Conservation (phyloP, 257 asterid genomes). For the Gynochthodes officinalis region DNA sequence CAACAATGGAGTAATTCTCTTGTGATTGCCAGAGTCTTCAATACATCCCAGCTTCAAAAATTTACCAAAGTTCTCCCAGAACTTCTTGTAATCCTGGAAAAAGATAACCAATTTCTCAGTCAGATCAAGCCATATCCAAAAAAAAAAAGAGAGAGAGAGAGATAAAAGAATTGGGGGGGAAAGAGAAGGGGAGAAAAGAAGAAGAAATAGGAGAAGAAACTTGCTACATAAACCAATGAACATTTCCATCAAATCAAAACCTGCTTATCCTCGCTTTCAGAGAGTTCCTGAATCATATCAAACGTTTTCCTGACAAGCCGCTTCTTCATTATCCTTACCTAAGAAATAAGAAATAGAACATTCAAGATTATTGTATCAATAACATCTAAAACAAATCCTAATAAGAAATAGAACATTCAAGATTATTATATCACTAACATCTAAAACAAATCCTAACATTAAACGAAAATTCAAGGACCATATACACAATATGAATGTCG, state of each 20-base stretch:
- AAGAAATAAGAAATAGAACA: constrained; percentile 13
- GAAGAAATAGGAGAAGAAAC: neutral
- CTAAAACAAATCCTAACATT: neutral
- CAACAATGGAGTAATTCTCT: constrained; percentile 73
- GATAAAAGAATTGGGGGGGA: neutral
- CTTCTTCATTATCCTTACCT: constrained; percentile 97
- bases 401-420: neutral
- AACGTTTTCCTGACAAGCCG: constrained; percentile 95
- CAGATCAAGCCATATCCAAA: neutral
- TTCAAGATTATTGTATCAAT: constrained; percentile 8
- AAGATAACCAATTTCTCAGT: constrained; percentile 13
- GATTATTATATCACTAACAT: too few species aligned
- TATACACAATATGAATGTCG: neutral
- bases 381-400: neutral
- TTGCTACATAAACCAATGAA: neutral
- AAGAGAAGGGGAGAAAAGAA: neutral
- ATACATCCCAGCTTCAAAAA: constrained; percentile 91
- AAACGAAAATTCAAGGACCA: neutral
- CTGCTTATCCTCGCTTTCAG: constrained; percentile 94
- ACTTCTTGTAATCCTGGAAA: constrained; percentile 84
- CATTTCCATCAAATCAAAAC: constrained; percentile 30
- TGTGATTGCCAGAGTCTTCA: constrained; percentile 97
- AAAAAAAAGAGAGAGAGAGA: neutral
- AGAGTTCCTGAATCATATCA: constrained; percentile 97
- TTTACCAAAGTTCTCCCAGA: constrained; percentile 98